Percentiles rank a stretch among this genome's conserved stretches.
These are phyloP conservation scores for Aspergillus quadrilineatus DNA, from an alignment of 2,329 filamentous ascomycete species.

Conservation along the genomic window DNA sequence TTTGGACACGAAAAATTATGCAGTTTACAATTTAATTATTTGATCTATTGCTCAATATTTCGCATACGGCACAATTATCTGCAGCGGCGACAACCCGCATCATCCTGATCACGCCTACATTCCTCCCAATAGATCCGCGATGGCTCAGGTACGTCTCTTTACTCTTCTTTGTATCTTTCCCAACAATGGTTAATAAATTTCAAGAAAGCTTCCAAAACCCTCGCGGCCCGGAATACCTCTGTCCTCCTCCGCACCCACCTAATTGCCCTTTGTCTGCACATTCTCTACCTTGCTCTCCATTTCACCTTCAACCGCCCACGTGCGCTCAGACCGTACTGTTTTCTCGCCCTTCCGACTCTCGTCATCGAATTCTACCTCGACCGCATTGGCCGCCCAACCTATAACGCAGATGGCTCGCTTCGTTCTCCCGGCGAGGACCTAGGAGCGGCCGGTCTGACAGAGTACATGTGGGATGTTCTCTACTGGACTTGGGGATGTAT, in stretches of 20 bases:
- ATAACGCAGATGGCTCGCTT: conserved; percentile 65
- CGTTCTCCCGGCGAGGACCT: conserved; percentile 82
- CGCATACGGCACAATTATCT: not conserved
- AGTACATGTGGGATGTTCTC: conserved; percentile 96
- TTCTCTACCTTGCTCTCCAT: conserved; percentile 71
- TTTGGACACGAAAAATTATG: not conserved
- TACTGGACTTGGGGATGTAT: conserved; percentile 90
- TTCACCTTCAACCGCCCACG: conserved; percentile 62
- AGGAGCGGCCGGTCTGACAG: conserved; percentile 80
- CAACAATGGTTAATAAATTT: conserved; percentile 23
- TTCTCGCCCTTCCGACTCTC: conserved; percentile 73
- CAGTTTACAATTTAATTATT: not conserved
- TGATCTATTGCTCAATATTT: not conserved
- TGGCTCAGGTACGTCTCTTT: conserved; percentile 22
- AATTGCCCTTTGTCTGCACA: conserved; percentile 69
- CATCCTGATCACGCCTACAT: not conserved
- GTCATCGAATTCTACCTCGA: conserved; percentile 85
- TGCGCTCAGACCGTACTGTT: conserved; percentile 64
- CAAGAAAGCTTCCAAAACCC: conserved; percentile 54
- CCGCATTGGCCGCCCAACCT: conserved; percentile 74
- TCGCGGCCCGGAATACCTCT: conserved; percentile 75
- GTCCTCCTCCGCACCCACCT: conserved; percentile 80
- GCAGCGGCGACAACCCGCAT: not conserved
- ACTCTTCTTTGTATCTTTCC: too few relatives aligned
- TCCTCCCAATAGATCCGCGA: conserved; percentile 6